phyloP scores from a whole-genome alignment of 1,284 basidiomycete genomes.

The Ustilago esculenta region DNA sequence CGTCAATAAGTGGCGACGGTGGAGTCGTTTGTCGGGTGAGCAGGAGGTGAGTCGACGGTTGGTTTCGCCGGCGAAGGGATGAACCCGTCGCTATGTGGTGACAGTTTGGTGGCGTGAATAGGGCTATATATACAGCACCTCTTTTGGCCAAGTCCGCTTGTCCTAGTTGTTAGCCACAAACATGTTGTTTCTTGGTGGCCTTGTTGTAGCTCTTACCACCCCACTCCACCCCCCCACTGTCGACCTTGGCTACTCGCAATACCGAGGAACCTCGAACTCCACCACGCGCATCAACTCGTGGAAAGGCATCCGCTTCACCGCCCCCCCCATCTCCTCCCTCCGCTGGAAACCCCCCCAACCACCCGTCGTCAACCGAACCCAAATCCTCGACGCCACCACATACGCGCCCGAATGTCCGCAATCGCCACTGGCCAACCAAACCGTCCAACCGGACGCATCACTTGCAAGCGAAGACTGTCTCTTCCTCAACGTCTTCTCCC shows the following conservation, averaged over 20 bases:
- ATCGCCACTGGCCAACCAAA: constrained; percentile 21
- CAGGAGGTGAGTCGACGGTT: too few species aligned
- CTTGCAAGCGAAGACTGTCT: constrained; percentile 42
- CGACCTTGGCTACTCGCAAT: constrained; percentile 31
- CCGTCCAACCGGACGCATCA: constrained; percentile 2
- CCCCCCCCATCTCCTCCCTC: constrained; percentile 21
- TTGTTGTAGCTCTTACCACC: too few species aligned
- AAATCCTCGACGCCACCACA: constrained; percentile 21
- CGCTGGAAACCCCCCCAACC: constrained; percentile 38
- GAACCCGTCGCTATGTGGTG: too few species aligned
- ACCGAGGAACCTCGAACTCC: constrained; percentile 22
- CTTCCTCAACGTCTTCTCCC: constrained; percentile 46
- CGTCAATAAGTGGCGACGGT: too few species aligned
- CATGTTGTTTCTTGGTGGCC: too few species aligned
- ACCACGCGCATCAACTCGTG: constrained; percentile 23
- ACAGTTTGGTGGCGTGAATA: too few species aligned
- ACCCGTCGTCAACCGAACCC: constrained; percentile 10
- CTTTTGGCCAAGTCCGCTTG: too few species aligned
- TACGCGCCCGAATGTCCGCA: constrained; percentile 32
- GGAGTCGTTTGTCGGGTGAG: too few species aligned
- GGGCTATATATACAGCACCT: too few species aligned
- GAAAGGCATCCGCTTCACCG: constrained; percentile 47
- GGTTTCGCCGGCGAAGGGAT: too few species aligned
- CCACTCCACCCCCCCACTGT: too few species aligned
- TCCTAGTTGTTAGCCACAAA: too few species aligned